Evolutionary conservation across 2,329 filamentous ascomycete genomes (phyloP), one percentile per base, ranked within the genome.

Genomic region (Dothidotthia symphoricarpi): DNA sequence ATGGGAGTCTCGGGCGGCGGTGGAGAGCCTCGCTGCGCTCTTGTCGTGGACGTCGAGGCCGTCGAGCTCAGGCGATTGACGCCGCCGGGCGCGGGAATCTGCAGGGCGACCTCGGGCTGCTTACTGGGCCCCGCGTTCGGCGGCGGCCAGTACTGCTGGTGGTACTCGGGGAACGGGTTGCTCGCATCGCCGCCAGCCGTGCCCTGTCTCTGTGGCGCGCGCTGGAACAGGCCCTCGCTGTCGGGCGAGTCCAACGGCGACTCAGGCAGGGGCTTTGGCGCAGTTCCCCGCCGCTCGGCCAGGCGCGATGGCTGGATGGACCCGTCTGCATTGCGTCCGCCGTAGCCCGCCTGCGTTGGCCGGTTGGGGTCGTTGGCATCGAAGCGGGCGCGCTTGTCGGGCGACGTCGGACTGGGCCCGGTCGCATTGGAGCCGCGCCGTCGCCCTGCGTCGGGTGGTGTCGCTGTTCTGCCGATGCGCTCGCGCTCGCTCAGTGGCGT

Each of bases 1-100:
- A 85, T 78, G 22, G 93, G 88, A 0, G 93, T 97, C 65, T 97
- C 91, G 7, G 93, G 93, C 1, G 93, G 93, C 4, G 93, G 91
- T 4, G 93, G 93, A 17, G 91, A 97, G 28, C 93, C 93, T 53
- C 93, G 80, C 59, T 86, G 90, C 14, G 93, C 93, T 49, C 87
- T 82, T 2, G 91, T 96, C 1, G 93, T 98, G 2, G 90, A 95
- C 10, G 83, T 95, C 0, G 93, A 97, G 11, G 91, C 89, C 6
- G 88, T 95, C 2, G 91, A 96, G 56, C 77, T 80, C 46, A 84
- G 71, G 22, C 81, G 73, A 52, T 81, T 82, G 45, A 83, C 74
- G 1, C 76, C 74, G 17, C 63, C 67, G 8, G 73, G 72, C 38
- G 75, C 75, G 12, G 75, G 72, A 19, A 79, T 71, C 32, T 74